Conservation (phyloP, 768 basidiomycete species). For the Sporobolomyces roseus region DNA sequence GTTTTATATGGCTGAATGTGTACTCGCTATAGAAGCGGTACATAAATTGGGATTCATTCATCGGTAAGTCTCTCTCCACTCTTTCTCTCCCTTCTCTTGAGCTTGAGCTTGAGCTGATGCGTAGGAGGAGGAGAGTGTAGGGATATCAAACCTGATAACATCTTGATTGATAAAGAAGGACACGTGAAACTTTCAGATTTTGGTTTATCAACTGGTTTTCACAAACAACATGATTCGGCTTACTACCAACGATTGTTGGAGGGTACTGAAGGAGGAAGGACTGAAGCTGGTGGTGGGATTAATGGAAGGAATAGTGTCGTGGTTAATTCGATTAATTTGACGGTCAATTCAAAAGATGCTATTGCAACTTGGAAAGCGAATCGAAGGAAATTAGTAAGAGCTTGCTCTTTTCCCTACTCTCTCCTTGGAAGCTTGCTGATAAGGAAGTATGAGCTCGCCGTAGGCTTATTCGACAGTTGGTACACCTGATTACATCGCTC, state of each 20-base stretch:
- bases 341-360: slow-evolving; percentile 75
- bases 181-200: slow-evolving; percentile 99
- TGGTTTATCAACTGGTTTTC: slow-evolving; percentile 97
- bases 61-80: slow-evolving; percentile 57
- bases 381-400: slow-evolving; percentile 76
- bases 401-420: neutral
- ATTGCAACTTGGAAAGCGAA: slow-evolving; percentile 99
- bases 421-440: neutral
- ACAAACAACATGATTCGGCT: slow-evolving; percentile 91
- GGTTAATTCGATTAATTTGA: slow-evolving; percentile 95
- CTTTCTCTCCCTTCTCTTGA: slow-evolving; percentile 4
- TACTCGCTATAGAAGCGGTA: slow-evolving; percentile 94
- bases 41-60: slow-evolving; percentile 97
- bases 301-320: slow-evolving; percentile 83
- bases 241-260: slow-evolving; percentile 90
- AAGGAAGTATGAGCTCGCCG: neutral
- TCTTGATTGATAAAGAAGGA: slow-evolving; percentile 93
- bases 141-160: slow-evolving; percentile 99
- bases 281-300: slow-evolving; percentile 50
- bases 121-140: slow-evolving; percentile 51
- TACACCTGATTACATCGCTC: slow-evolving; percentile 93
- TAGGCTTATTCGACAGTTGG: slow-evolving; percentile 98
- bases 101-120: too few relatives aligned
- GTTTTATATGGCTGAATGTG: slow-evolving; percentile 98
- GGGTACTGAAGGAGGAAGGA: slow-evolving; percentile 39